Evolutionary conservation across 1,139 yeast species (phyloP), one percentile per base, ranked within the genome.

Genomic region (Blastobotrys elegans): DNA sequence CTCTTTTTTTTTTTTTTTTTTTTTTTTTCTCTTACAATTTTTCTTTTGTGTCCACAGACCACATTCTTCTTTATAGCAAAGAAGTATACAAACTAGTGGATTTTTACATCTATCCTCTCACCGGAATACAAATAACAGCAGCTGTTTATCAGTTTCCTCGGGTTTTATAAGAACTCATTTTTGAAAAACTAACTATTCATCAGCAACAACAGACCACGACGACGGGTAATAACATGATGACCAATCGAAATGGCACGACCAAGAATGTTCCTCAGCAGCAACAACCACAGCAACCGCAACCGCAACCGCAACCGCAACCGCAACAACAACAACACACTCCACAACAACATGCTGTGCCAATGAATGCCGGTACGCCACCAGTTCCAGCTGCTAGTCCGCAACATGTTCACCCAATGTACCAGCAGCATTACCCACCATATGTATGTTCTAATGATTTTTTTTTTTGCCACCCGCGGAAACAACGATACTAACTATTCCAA

Each of bases 191-290:
- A 24, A 24, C 27, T 24, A 24, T 24, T 24, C 27, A 24, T 24
- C 27, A 24, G 27, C 27, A 24, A 10, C 8, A 5, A 24, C 27
- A 24, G 27, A n/a, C n/a, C n/a, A n/a, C 27, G 10, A 24, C 27
- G 10, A 24, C 27, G 8, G 16, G n/a, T 14, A 11, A 14, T 21
- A 33, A 33, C 14, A 33, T 33, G 37, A 33, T 18, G 18, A 38
- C 21, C 43, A 39, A 39, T 39, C 43, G 34, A 39, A 39, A 39
- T 39, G 43, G 35, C 14, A 16, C 16, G 11, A 10, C 16, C 18
- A 40, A 31, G 27, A 40, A n/a, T 34, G 30, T 17, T 16, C 43
- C 18, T 8, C 43, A 16, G 13, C 22, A 4, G 10, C 43, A n/a
- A 7, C 40, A n/a, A 7, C 32, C 6, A 3, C 43, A 26, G 17